phyloP scores from a whole-genome alignment of 129 eudicot genomes.

The Flaveria ramosissima region DNA sequence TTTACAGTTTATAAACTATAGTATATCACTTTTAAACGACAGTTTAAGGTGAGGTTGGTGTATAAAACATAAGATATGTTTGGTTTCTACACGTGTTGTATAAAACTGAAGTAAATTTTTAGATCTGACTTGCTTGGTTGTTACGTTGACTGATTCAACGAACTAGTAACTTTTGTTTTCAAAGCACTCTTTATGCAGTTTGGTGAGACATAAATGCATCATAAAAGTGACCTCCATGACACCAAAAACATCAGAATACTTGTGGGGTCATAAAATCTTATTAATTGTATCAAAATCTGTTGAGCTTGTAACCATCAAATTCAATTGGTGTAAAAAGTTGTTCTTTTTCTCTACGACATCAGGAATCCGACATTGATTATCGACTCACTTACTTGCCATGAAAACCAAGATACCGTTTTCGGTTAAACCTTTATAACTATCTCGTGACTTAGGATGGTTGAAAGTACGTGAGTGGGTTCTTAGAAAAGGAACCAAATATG shows the following conservation, averaged over 20 bases:
- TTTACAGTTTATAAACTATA: too few species aligned
- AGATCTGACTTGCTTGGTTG: not conserved
- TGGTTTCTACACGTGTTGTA: not conserved
- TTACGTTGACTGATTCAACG: not conserved
- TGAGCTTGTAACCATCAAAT: slow-evolving; percentile 5
- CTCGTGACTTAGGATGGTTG: not conserved
- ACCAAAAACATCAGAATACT: slow-evolving; percentile 11
- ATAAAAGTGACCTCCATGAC: not conserved
- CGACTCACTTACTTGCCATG: not conserved
- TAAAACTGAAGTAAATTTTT: not conserved
- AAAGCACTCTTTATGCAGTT: slow-evolving; percentile 2
- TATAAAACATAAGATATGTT: too few species aligned
- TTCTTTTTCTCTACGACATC: not conserved
- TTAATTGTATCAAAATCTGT: not conserved
- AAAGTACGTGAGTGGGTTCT: not conserved
- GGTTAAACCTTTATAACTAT: not conserved
- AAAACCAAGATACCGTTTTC: not conserved
- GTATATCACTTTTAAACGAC: too few species aligned
- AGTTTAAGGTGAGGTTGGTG: too few species aligned
- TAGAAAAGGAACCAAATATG: not conserved
- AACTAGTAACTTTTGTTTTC: not conserved
- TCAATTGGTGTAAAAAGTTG: not conserved
- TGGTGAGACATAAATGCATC: slow-evolving; percentile 10
- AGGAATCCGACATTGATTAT: not conserved
- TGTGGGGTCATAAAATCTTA: not conserved